Conservation (phyloP, 176 grass and related monocot species). For the Oryza officinalis region DNA sequence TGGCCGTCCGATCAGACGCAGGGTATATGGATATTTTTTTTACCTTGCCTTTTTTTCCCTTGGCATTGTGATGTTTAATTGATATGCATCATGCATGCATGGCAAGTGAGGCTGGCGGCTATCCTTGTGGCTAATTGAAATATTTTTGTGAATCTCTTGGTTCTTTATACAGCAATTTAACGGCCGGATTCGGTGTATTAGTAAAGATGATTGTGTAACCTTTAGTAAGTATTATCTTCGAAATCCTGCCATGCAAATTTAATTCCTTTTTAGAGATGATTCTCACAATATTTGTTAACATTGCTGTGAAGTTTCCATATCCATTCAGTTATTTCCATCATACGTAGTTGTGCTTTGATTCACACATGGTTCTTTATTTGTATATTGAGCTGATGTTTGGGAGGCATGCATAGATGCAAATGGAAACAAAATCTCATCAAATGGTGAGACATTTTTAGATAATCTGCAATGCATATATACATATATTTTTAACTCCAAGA, state of each 20-base stretch:
- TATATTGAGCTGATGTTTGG: not conserved
- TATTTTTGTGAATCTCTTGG: conserved; percentile 17
- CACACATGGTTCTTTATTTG: no score
- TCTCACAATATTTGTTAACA: not conserved
- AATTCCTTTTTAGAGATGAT: not conserved
- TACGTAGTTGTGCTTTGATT: not conserved
- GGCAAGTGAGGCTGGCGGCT: conserved; percentile 31
- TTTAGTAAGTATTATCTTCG: not conserved
- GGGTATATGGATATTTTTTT: conserved; percentile 7
- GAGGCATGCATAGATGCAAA: not conserved
- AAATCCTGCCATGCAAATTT: not conserved
- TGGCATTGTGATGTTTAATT: not conserved
- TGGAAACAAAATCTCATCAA: not conserved
- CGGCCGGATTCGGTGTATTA: conserved; percentile 32
- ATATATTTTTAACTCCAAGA: no score
- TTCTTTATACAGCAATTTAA: conserved; percentile 39
- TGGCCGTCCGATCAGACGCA: conserved; percentile 42
- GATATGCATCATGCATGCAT: conserved; percentile 34
- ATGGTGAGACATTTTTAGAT: no score
- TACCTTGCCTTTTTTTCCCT: not conserved
- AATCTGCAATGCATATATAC: no score
- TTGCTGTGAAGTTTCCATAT: not conserved
- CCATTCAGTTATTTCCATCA: no score
- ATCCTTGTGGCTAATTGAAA: conserved; percentile 34
- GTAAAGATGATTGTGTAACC: not conserved